Evolutionary conservation across 805 yeast genomes (phyloP), one percentile per base, ranked within the genome.

Genomic region (Wickerhamomyces chambardii): DNA sequence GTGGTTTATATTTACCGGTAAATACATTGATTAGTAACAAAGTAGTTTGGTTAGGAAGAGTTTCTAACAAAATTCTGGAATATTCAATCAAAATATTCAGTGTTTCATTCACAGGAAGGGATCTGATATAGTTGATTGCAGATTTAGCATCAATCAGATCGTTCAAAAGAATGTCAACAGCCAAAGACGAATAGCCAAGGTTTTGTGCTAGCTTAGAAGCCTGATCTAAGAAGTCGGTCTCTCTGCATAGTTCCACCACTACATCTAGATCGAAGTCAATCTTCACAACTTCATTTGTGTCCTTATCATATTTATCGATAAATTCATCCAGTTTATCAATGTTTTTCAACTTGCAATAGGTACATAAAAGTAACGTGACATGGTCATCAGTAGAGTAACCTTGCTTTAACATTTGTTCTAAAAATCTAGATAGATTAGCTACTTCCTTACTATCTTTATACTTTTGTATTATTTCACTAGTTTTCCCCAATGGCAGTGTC

Each of bases 1-100:
- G 55, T 4, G 86, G 81, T 21, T 58, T 62, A 53, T 80, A 90
- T 36, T 73, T 76, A 0, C 97, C 97, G 0, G 97, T 90, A 52
- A 90, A 92, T 0, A 90, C 82, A 21, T 83, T 81, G 34, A 92
- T 87, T 38, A 90, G 63, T 27, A 92, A 58, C 22, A 79, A 79
- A 2, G 95, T 87, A 0, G 95, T 82, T 37, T 81, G 86, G 38
- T 82, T 71, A 0, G 97, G 97, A 28, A 75, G 59, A 31, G 65
- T 52, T 27, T 82, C 83, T 32, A 90, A 63, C 21, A 90, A 58
- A 2, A 59, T 48, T 39, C 84, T 76, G 4, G 90, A 78, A 47
- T 72, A 75, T 21, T 78, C 77, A 7, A 78, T 70, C 33, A 89
- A 59, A 8, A 84, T 77, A 29, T 90, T 61, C 21, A 89, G 58